Evolutionary conservation across 163 green algal genomes (phyloP).

Genomic region (Chlorella variabilis): DNA sequence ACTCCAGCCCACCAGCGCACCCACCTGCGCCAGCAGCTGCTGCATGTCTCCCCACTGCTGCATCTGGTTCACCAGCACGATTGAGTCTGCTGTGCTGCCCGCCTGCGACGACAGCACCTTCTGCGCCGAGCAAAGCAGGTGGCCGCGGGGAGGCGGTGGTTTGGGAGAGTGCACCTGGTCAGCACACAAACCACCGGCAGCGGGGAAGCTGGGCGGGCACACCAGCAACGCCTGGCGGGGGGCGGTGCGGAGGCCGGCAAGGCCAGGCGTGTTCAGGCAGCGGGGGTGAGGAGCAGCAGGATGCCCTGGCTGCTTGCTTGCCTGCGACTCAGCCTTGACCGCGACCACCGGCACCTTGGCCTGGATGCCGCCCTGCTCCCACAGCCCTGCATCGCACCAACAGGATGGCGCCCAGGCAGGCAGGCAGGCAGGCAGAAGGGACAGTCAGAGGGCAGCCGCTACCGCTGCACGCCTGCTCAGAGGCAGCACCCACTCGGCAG

Average conservation of each 20-base stretch:
- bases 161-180: too few species aligned
- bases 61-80: background rate
- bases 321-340: slow-evolving; percentile 18
- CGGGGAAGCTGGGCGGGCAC: too few species aligned
- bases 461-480: too few species aligned
- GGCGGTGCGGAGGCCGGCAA: background rate
- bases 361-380: slow-evolving; percentile 72
- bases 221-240: background rate
- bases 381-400: slow-evolving; percentile 46
- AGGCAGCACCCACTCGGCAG: too few species aligned
- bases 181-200: too few species aligned
- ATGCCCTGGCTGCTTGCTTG: background rate
- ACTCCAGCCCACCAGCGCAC: too few species aligned
- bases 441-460: too few species aligned
- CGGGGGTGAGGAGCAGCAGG: too few species aligned
- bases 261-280: background rate
- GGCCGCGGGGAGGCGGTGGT: too few species aligned
- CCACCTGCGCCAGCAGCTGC: slow-evolving; percentile 30
- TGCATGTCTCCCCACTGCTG: slow-evolving; percentile 12
- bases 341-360: slow-evolving; percentile 37
- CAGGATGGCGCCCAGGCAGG: background rate
- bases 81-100: background rate
- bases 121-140: too few species aligned
- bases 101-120: background rate
- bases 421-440: too few species aligned